Evolutionary conservation across 371 early-diverging fungal genomes (phyloP).

Genomic region (Mortierella sp.): DNA sequence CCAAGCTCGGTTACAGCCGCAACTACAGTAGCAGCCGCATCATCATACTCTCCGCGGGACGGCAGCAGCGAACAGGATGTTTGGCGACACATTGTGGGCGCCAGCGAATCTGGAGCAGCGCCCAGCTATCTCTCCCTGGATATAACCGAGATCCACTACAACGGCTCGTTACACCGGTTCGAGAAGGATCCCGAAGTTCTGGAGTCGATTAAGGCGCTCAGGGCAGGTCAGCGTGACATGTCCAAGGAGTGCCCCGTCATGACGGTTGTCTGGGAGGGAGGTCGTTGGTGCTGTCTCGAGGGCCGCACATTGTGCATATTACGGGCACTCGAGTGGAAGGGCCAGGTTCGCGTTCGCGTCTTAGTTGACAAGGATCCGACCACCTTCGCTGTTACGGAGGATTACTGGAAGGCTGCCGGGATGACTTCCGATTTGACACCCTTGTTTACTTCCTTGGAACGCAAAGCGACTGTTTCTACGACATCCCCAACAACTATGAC

Average conservation of each 20-base stretch:
- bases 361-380: constrained; percentile 50
- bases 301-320: constrained; percentile 51
- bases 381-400: constrained; percentile 48
- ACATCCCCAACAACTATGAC: neutral
- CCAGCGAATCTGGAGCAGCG: constrained; percentile 11
- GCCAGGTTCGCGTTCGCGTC: constrained; percentile 49
- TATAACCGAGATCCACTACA: constrained; percentile 49
- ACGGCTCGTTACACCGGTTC: constrained; percentile 33
- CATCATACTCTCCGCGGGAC: constrained; percentile 8
- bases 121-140: constrained; percentile 40
- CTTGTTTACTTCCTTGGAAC: neutral
- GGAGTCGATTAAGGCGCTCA: constrained; percentile 27
- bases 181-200: constrained; percentile 38
- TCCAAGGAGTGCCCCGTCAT: constrained; percentile 46
- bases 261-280: constrained; percentile 56
- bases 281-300: constrained; percentile 56
- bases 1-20: neutral
- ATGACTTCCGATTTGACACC: constrained; percentile 19
- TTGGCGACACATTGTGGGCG: constrained; percentile 37
- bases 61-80: constrained; percentile 17
- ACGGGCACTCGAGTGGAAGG: constrained; percentile 41
- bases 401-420: constrained; percentile 50
- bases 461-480: neutral
- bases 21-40: neutral
- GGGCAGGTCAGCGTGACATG: constrained; percentile 38